Percentiles rank a stretch among this genome's conserved stretches.
Conservation (phyloP, 2,329 filamentous ascomycete genomes). For the Diaporthe longicolla region DNA sequence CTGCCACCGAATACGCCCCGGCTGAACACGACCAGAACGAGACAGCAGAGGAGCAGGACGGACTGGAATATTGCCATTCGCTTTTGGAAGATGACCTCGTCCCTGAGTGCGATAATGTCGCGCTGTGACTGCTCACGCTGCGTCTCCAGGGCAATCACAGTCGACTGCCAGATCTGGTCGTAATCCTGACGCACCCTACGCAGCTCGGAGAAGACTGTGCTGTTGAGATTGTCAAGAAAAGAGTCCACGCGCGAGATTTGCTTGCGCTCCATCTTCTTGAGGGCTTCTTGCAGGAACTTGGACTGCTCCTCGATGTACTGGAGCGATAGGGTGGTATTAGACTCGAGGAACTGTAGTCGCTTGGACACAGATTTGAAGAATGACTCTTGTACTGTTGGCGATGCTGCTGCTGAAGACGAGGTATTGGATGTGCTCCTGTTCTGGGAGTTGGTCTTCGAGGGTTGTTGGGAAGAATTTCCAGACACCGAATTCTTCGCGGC, state of each 20-base stretch:
- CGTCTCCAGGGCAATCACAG: slow-evolving; percentile 89
- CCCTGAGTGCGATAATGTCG: slow-evolving; percentile 91
- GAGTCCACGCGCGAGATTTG: slow-evolving; percentile 86
- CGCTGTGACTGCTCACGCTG: slow-evolving; percentile 87
- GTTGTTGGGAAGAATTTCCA: slow-evolving; percentile 24
- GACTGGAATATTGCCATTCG: slow-evolving; percentile 95
- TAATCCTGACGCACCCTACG: slow-evolving; percentile 86
- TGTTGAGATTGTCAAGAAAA: slow-evolving; percentile 89
- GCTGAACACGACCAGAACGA: slow-evolving; percentile 89
- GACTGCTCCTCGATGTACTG: slow-evolving; percentile 99
- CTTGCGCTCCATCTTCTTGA: slow-evolving; percentile 87
- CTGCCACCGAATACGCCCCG: slow-evolving; percentile 59
- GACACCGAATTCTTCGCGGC: slow-evolving; percentile 10
- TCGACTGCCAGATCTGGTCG: slow-evolving; percentile 96
- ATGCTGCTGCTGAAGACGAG: slow-evolving; percentile 54
- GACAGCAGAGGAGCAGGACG: slow-evolving; percentile 86
- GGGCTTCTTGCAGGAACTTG: slow-evolving; percentile 87
- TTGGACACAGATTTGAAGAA: slow-evolving; percentile 99
- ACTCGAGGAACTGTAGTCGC: slow-evolving; percentile 89
- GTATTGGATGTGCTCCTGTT: slow-evolving; percentile 37
- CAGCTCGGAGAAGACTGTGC: slow-evolving; percentile 86
- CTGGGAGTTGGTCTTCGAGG: slow-evolving; percentile 22
- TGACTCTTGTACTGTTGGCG: slow-evolving; percentile 92
- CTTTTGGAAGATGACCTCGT: slow-evolving; percentile 90
- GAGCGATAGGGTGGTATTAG: slow-evolving; percentile 91